Percentiles rank a stretch among this genome's conserved stretches.
Evolutionary conservation across 2,329 filamentous ascomycete genomes (phyloP).

Genomic region (Apiospora hydei): DNA sequence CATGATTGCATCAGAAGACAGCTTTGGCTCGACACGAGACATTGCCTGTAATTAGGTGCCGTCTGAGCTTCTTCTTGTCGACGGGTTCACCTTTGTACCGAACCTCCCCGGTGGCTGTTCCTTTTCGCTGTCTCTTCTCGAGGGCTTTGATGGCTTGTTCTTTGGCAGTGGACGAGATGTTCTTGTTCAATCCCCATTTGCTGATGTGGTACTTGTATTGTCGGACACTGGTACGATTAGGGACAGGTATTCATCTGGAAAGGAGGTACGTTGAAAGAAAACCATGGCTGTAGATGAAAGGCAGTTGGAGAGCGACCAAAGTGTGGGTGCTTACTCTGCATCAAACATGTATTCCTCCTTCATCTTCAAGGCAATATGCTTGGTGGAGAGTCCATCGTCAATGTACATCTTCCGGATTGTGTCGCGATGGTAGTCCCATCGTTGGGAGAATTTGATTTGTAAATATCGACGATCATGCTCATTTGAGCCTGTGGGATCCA

Average conservation of each 20-base stretch:
- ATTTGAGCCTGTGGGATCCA: neutral
- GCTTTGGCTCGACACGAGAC: neutral
- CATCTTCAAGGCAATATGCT: neutral
- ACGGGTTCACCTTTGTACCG: constrained; percentile 37
- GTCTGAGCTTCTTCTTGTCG: constrained; percentile 37
- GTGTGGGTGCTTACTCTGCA: neutral
- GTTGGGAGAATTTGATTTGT: neutral
- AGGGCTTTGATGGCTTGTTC: constrained; percentile 33
- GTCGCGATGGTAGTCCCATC: neutral
- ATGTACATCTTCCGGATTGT: neutral
- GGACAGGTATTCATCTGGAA: neutral
- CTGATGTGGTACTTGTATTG: constrained; percentile 44
- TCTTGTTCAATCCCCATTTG: constrained; percentile 43
- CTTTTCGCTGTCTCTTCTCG: constrained; percentile 32
- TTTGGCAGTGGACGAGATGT: constrained; percentile 31
- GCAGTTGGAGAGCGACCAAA: neutral
- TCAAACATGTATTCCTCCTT: constrained; percentile 10
- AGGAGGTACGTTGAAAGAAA: neutral
- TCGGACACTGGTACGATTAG: constrained; percentile 33
- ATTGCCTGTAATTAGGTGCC: constrained; percentile 35
- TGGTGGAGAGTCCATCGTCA: neutral
- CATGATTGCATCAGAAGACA: neutral
- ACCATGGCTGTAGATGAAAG: too few relatives aligned
- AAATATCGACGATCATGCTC: neutral
- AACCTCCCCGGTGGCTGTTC: constrained; percentile 30